Evolutionary conservation across 2,329 filamentous ascomycete species (phyloP), one percentile per base, ranked within the genome.

Genomic region (Aspergillus chevalieri): DNA sequence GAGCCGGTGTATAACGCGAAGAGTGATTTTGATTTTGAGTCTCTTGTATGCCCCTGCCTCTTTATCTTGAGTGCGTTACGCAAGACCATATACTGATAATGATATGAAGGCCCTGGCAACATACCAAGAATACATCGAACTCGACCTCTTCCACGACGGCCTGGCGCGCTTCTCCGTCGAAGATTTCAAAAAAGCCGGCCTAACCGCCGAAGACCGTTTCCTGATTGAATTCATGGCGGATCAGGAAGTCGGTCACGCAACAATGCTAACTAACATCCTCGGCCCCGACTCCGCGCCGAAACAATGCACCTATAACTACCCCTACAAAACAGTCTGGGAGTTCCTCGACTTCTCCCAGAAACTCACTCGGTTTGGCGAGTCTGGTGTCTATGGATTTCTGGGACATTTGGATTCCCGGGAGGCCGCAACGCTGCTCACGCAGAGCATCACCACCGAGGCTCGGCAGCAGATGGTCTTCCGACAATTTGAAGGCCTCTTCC

Each of bases 321-420:
- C 88, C 1, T 87, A 82, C 64, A 80, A 73, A 48, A 90, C 81
- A 30, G 83, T 92, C 0, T 80, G 77, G 47, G 87, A 93, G 67
- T 92, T 82, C 63, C 76, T 93, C 60, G 88, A 93, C 73, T 93
- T 93, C 72, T 84, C 81, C 68, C 87, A 92, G 70, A 90, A 90
- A 69, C 71, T 93, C 14, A 93, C 89, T 1, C 84, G 87, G 28
- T 90, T 80, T 68, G 87, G 87, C 44, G 88, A 93, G 66, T 80
- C 84, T 9, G 86, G 87, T 43, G 87, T 91, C 1, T 90, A 87
- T 71, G 87, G 88, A 0, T 93, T 92, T 73, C 74, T 91, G 55
- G 79, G 82, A 44, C 88, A 93, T 62, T 77, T 93, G 43, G 82
- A 92, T 67, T 84, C 85, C 0, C 84, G 86, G 4, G 85, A 88